Conservation (phyloP, 2,329 filamentous ascomycete species). For the Fusarium transvaalense region DNA sequence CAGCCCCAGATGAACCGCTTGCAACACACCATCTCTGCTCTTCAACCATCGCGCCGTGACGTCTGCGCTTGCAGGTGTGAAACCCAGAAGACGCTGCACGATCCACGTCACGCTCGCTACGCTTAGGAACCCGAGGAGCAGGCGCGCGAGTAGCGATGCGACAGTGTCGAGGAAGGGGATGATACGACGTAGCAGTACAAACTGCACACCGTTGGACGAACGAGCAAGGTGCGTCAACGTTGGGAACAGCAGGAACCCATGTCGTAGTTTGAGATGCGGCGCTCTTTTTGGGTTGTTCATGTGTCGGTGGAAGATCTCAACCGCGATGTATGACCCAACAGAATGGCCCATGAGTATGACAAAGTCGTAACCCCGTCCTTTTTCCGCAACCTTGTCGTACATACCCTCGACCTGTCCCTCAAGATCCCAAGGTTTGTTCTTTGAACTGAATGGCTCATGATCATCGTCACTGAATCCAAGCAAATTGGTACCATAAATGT, state of each 20-base stretch:
- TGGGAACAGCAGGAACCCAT: slow-evolving; percentile 77
- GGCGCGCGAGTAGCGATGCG: slow-evolving; percentile 57
- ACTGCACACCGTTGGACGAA: slow-evolving; percentile 69
- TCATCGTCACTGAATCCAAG: slow-evolving; percentile 69
- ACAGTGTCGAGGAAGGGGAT: slow-evolving; percentile 58
- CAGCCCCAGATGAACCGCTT: slow-evolving; percentile 69
- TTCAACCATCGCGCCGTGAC: slow-evolving; percentile 67
- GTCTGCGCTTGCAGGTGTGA: slow-evolving; percentile 62
- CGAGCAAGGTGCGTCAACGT: slow-evolving; percentile 78
- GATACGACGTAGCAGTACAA: slow-evolving; percentile 54
- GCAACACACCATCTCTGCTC: slow-evolving; percentile 69
- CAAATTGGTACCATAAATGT: slow-evolving; percentile 70
- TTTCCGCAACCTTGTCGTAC: slow-evolving; percentile 55
- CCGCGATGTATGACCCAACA: slow-evolving; percentile 77
- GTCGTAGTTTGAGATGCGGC: slow-evolving; percentile 58
- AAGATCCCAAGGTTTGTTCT: slow-evolving; percentile 62
- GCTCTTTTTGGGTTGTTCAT: slow-evolving; percentile 53
- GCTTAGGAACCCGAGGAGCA: slow-evolving; percentile 60
- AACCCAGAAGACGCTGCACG: slow-evolving; percentile 59
- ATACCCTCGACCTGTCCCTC: slow-evolving; percentile 65
- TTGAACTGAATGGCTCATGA: slow-evolving; percentile 59
- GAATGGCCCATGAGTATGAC: slow-evolving; percentile 80
- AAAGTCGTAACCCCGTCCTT: slow-evolving; percentile 62
- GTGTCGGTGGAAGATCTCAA: slow-evolving; percentile 74
- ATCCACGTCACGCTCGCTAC: slow-evolving; percentile 57